Conservation (phyloP, 2,329 filamentous ascomycete species). For the Botryotinia narcissicola region DNA sequence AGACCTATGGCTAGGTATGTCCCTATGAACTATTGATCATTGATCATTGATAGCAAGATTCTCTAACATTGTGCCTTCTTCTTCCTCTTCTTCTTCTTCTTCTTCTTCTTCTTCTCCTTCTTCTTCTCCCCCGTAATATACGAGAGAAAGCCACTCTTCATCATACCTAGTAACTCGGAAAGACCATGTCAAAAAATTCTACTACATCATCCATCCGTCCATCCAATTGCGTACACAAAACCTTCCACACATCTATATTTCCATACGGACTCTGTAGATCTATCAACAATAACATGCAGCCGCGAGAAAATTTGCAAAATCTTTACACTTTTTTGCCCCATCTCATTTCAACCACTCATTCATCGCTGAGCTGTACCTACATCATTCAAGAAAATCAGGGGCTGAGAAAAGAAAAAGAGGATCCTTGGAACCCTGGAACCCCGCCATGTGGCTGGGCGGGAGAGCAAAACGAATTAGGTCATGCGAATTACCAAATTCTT, state of each 20-base stretch:
- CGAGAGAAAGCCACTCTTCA: not conserved
- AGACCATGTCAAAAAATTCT: not conserved
- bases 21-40: not conserved
- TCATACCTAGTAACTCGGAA: no score
- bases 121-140: not conserved
- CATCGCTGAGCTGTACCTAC: not conserved
- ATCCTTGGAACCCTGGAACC: not conserved
- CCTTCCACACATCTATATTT: not conserved
- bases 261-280: not conserved
- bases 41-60: not conserved
- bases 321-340: not conserved
- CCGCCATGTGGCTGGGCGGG: not conserved
- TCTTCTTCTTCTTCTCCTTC: no score
- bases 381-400: not conserved
- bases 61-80: not conserved
- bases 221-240: not conserved
- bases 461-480: not conserved
- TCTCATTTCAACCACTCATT: not conserved
- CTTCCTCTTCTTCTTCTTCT: not conserved
- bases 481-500: not conserved
- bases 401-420: not conserved
- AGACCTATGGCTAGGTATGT: no score
- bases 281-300: not conserved
- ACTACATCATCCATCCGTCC: not conserved
- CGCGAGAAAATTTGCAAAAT: conserved; percentile 1